These are phyloP conservation scores for Cercospora sp. DNA, from an alignment of 2,329 filamentous ascomycete genomes.

Conservation along the genomic window DNA sequence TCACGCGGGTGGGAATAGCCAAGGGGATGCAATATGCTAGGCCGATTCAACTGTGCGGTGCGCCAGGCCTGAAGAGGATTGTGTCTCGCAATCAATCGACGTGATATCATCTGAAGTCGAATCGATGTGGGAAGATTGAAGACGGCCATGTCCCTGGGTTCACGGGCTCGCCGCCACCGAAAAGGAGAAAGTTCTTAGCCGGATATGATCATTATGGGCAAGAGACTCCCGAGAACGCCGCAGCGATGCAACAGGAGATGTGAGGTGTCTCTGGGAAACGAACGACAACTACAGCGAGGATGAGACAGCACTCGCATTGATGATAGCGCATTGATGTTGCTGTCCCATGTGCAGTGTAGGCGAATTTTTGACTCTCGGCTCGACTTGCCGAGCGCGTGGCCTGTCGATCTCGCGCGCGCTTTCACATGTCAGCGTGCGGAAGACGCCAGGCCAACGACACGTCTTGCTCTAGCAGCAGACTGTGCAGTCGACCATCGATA, in stretches of 20 bases:
- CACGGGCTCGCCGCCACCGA: neutral
- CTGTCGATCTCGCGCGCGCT: neutral
- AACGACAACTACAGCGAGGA: neutral
- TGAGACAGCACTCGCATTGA: neutral
- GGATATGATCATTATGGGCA: neutral
- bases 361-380: constrained; percentile 2
- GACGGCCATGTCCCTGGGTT: constrained; percentile 6
- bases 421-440: neutral
- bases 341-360: neutral
- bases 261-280: neutral
- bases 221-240: constrained; percentile 1
- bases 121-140: constrained; percentile 14
- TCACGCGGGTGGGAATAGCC: neutral
- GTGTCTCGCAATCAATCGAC: neutral
- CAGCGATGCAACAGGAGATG: neutral
- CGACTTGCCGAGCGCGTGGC: neutral
- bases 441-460: neutral
- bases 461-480: neutral
- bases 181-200: neutral
- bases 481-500: neutral
- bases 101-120: constrained; percentile 15
- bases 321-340: neutral
- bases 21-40: neutral
- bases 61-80: neutral
- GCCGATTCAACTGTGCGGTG: neutral